A percentile compares a stretch with the other conserved stretches of the same genome.
Conservation (phyloP, 495 filamentous ascomycete genomes). For the Elaphomyces granulatus region DNA sequence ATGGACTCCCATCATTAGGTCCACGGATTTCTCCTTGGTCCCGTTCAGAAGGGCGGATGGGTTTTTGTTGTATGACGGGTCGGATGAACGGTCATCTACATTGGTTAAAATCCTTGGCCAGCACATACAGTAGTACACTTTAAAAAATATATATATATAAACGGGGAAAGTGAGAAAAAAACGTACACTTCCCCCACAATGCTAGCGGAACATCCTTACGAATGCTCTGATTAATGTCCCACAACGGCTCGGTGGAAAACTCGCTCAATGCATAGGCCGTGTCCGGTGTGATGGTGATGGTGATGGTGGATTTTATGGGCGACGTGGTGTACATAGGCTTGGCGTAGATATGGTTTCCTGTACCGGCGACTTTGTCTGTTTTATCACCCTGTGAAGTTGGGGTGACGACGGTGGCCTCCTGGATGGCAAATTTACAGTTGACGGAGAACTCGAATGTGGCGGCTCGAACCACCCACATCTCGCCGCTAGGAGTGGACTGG, state of each 20-base stretch:
- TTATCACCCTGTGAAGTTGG: not conserved
- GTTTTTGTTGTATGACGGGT: too few relatives aligned
- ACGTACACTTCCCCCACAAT: not conserved
- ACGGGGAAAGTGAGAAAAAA: too few relatives aligned
- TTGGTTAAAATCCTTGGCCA: too few relatives aligned
- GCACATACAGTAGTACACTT: too few relatives aligned
- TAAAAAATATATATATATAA: too few relatives aligned
- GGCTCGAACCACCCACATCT: not conserved
- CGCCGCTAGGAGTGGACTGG: too few relatives aligned
- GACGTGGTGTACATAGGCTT: not conserved
- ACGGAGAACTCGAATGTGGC: slow-evolving; percentile 1
- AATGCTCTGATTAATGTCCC: not conserved
- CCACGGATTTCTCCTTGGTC: too few relatives aligned
- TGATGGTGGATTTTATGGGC: not conserved
- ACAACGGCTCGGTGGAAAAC: too few relatives aligned
- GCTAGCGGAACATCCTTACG: not conserved
- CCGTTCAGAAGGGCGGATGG: too few relatives aligned
- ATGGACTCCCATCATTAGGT: too few relatives aligned
- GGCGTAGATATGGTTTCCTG: not conserved
- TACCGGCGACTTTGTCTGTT: not conserved
- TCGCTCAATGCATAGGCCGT: too few relatives aligned
- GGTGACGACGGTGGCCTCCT: not conserved
- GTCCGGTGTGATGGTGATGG: not conserved
- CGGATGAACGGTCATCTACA: too few relatives aligned
- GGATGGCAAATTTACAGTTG: slow-evolving; percentile 9